A percentile compares a stretch with the other conserved stretches of the same genome.
Evolutionary conservation across 257 asterid genomes (phyloP).

Genomic region (Cruciata laevipes): DNA sequence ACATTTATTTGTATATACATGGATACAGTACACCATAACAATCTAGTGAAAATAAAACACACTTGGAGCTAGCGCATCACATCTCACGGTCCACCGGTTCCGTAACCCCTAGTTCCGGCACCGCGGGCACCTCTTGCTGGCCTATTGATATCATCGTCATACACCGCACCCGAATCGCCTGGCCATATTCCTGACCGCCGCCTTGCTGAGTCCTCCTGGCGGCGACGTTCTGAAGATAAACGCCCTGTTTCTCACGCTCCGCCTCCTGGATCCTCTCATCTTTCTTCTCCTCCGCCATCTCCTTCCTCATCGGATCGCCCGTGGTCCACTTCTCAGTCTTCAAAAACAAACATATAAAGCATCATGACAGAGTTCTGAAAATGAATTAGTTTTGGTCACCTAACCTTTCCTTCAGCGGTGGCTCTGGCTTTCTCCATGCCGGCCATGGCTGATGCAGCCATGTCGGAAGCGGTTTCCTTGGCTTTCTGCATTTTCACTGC

Average conservation of each 20-base stretch:
- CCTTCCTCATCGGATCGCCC: slow-evolving; percentile 28
- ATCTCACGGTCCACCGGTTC: background rate
- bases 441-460: slow-evolving; percentile 28
- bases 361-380: background rate
- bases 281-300: slow-evolving; percentile 28
- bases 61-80: too few relatives aligned
- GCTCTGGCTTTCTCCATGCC: slow-evolving; percentile 32
- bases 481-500: slow-evolving; percentile 13
- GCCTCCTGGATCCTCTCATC: slow-evolving; percentile 21
- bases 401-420: slow-evolving; percentile 14
- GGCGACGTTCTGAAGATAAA: slow-evolving; percentile 16
- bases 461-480: slow-evolving; percentile 19
- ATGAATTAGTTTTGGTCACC: background rate
- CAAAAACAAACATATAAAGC: background rate
- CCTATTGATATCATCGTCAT: background rate
- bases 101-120: background rate
- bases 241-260: slow-evolving; percentile 20
- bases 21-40: too few relatives aligned
- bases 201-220: background rate
- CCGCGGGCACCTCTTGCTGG: background rate
- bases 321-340: slow-evolving; percentile 30
- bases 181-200: background rate
- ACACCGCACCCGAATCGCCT: background rate
- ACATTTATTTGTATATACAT: too few relatives aligned
- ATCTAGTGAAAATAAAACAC: too few relatives aligned